These are phyloP conservation scores for Neofusicoccum ribis DNA, from an alignment of 2,329 filamentous ascomycete genomes.

Conservation along the genomic window DNA sequence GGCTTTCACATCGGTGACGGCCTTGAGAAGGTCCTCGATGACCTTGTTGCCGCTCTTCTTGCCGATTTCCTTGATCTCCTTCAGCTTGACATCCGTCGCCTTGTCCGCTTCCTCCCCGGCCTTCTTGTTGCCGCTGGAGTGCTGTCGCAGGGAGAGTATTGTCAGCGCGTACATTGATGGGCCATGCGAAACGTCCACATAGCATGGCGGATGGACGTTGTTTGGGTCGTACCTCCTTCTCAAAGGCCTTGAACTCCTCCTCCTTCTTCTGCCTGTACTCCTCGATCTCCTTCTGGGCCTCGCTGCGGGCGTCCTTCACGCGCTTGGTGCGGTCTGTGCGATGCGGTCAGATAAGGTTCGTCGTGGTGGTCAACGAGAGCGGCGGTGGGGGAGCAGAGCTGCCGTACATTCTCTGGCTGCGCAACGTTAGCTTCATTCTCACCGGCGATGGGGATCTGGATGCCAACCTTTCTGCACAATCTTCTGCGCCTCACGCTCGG, in stretches of 20 bases:
- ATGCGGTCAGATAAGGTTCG: constrained; percentile 26
- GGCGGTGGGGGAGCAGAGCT: constrained; percentile 4
- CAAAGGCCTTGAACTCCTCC: constrained; percentile 91
- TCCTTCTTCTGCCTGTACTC: constrained; percentile 89
- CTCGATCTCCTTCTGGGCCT: constrained; percentile 97
- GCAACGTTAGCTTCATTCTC: neutral
- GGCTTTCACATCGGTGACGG: constrained; percentile 83
- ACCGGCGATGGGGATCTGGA: neutral
- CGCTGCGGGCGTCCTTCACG: constrained; percentile 92
- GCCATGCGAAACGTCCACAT: neutral
- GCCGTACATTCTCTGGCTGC: constrained; percentile 82
- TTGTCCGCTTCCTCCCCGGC: constrained; percentile 71
- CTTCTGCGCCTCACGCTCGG: constrained; percentile 97
- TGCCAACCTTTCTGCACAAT: constrained; percentile 90
- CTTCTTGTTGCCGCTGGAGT: constrained; percentile 84
- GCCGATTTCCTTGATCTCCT: constrained; percentile 78
- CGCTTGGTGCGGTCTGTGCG: constrained; percentile 83
- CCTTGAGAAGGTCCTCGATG: constrained; percentile 76
- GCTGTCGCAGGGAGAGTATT: constrained; percentile 56
- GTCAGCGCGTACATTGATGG: constrained; percentile 4
- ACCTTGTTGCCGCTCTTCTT: constrained; percentile 78
- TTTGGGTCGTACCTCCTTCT: constrained; percentile 64
- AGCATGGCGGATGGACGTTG: neutral
- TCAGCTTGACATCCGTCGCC: constrained; percentile 78
- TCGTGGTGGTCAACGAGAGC: constrained; percentile 15